Evolutionary conservation across 371 early-diverging fungal species (phyloP).

Genomic region (Smittium culicis): DNA sequence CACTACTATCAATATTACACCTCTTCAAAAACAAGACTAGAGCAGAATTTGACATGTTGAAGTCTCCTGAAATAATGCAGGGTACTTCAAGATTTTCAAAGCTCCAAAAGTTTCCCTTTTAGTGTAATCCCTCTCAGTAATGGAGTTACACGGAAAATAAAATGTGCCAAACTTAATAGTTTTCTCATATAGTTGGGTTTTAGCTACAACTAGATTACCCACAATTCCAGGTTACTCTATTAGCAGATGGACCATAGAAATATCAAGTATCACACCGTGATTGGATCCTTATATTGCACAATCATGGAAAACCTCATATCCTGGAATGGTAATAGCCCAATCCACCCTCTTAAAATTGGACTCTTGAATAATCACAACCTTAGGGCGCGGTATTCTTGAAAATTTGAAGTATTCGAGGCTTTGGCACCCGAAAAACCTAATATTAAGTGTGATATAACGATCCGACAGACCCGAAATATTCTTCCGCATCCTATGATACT

Average conservation of each 20-base stretch:
- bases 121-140: background rate
- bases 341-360: background rate
- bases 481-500: background rate
- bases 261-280: background rate
- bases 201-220: background rate
- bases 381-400: background rate
- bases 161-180: background rate
- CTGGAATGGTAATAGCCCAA: background rate
- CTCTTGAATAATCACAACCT: background rate
- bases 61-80: background rate
- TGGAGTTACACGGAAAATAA: background rate
- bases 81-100: background rate
- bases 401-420: background rate
- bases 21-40: background rate
- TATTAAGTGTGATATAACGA: background rate
- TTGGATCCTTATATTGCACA: background rate
- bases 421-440: background rate
- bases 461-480: background rate
- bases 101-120: background rate
- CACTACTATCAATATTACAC: background rate
- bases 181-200: background rate
- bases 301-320: constrained; percentile 1
- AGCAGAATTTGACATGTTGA: background rate
- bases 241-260: background rate
- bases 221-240: background rate